phyloP scores from a whole-genome alignment of 257 asterid genomes.

The Capsicum pubescens region DNA sequence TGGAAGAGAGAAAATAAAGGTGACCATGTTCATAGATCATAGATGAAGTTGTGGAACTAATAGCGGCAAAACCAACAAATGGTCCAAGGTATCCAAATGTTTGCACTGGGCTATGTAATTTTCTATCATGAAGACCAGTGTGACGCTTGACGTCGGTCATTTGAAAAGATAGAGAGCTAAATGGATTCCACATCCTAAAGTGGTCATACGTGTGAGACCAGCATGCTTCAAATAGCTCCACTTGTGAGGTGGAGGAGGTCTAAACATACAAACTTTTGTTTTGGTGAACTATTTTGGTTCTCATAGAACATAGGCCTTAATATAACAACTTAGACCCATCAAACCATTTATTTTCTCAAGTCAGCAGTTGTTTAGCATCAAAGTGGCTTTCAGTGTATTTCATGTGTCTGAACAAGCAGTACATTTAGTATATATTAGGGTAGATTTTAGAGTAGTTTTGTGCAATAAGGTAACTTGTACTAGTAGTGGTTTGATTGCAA shows the following conservation, averaged over 20 bases:
- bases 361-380: neutral
- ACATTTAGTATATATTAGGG: neutral
- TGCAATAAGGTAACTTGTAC: neutral
- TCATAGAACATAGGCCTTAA: neutral
- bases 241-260: neutral
- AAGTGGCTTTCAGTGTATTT: neutral
- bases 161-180: neutral
- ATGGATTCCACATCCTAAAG: neutral
- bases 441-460: neutral
- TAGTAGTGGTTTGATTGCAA: neutral
- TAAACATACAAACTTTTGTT: neutral
- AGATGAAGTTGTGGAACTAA: constrained; percentile 4
- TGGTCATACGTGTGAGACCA: neutral
- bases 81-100: neutral
- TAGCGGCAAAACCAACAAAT: neutral
- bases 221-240: neutral
- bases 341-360: neutral
- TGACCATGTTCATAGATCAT: neutral
- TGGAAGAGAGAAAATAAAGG: neutral
- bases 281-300: neutral
- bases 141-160: neutral
- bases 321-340: neutral
- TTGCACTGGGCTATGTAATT: neutral
- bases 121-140: neutral
- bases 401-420: neutral